phyloP scores from a whole-genome alignment of 305 asterid genomes.

The Solanum hybrid region DNA sequence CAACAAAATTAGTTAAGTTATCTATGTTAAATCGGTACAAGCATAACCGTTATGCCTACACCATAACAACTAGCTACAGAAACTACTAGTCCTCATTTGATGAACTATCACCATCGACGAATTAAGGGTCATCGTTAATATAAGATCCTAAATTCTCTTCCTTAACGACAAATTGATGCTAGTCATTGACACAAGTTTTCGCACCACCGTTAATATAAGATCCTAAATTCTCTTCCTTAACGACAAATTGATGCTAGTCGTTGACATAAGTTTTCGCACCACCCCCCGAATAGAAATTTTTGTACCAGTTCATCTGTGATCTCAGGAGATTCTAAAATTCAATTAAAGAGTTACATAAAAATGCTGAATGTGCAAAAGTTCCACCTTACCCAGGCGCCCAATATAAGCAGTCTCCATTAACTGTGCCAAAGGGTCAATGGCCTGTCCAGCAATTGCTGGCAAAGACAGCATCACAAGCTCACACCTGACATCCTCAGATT shows the following conservation, averaged over 20 bases:
- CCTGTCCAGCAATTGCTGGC: constrained; percentile 92
- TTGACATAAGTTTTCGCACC: not conserved
- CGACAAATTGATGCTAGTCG: not conserved
- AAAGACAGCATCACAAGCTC: constrained; percentile 66
- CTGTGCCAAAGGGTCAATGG: constrained; percentile 70
- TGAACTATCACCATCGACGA: not conserved
- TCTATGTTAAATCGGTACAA: not conserved
- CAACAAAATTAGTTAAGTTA: not conserved
- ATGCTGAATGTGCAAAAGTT: not conserved
- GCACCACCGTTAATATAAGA: not conserved
- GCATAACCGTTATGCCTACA: not conserved
- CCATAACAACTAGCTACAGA: not conserved
- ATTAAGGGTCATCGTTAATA: not conserved
- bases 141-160: not conserved
- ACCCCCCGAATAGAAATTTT: not conserved
- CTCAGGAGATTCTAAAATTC: not conserved
- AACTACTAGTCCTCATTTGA: not conserved
- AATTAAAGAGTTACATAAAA: constrained; percentile 1
- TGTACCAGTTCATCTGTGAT: not conserved
- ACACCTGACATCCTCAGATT: constrained; percentile 31
- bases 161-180: not conserved
- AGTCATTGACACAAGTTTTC: not conserved
- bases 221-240: not conserved
- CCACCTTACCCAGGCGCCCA: constrained; percentile 70
- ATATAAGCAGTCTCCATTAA: constrained; percentile 88